Evolutionary conservation across 116 monocot genomes (phyloP).

Genomic region (Papilionanthe hybrid): DNA sequence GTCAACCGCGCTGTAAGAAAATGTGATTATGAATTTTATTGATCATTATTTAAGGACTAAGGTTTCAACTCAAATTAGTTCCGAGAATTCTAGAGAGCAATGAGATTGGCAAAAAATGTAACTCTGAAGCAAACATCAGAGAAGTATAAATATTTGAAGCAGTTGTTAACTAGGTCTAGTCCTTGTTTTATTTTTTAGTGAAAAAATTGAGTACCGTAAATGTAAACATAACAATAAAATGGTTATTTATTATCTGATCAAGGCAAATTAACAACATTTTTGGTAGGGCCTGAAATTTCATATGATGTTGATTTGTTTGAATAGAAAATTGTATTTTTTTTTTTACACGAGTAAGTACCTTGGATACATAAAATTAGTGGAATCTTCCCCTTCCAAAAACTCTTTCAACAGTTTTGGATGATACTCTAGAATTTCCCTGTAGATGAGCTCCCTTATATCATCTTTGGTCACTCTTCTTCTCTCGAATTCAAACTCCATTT

Average conservation of each 20-base stretch:
- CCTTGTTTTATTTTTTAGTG: neutral
- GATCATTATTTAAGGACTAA: constrained; percentile 15
- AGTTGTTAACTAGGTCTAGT: neutral
- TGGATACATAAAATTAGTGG: constrained; percentile 78
- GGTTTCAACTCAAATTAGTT: neutral
- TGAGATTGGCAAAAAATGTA: neutral
- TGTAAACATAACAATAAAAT: neutral
- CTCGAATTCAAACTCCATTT: constrained; percentile 93
- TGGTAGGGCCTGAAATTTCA: neutral
- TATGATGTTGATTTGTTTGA: neutral
- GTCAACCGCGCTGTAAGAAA: constrained; percentile 74
- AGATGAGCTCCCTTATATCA: constrained; percentile 86
- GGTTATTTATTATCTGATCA: neutral
- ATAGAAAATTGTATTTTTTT: neutral
- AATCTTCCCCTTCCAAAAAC: constrained; percentile 63
- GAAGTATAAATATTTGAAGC: neutral
- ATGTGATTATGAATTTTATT: constrained; percentile 29
- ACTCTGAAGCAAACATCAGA: neutral
- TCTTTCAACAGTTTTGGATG: constrained; percentile 78
- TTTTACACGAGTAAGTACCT: constrained; percentile 31
- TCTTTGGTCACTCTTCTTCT: constrained; percentile 70
- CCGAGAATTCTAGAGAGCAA: neutral
- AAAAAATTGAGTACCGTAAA: neutral
- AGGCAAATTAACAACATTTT: neutral
- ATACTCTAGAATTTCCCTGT: constrained; percentile 81